Base-by-base conservation (phyloP, 1,284 basidiomycete genomes). In the Fomitopsis schrenkii region DNA sequence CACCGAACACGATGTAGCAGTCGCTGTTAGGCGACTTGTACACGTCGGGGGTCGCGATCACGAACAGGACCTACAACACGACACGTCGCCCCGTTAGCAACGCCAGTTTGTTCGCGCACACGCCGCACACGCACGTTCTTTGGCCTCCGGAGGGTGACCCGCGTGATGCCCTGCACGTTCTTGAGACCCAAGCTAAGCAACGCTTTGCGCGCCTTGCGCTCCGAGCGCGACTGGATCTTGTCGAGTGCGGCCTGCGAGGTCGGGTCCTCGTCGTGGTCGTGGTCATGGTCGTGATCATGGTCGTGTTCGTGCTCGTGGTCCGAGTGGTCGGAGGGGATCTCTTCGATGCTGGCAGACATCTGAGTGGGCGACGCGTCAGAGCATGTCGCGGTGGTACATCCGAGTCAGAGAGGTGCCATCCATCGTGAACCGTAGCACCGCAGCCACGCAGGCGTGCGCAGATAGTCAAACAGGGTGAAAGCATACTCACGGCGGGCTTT, bases 1-100 rank as follows among this genome's bases (percentile, higher is more conserved):
- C 97, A 69, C 97, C 97, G 71, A 98, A 99, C 67, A 99, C 95
- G 75, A 99, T 95, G 85, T 99, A 98, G 79, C 92, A 94, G 79
- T 99, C 97, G 72, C 94, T 95, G 79, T 93, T 94, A 57, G 93
- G 88, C 58, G 95, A 95, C 83, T 98, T 98, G 90, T 94, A 99
- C 59, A 99, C 97, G 69, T 99, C 97, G 58, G 97, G 97, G 62
- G 91, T 83, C 64, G 93, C 86, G 70, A 99, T 87, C 65, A 98
- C 96, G 76, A 98, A 93, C 64, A 99, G 87, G 66, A 95, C 82
- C 92, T 94, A 68, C 19, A 30, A 35, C 22, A 35, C 40, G 30
- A 22, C 22, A 14, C 45, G 14, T 9, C 38, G 45, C 4, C 17
- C 12, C 44, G n/a, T 61, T 38, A 57, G 45, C 36, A 10, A n/a